Evolutionary conservation across 768 basidiomycete species (phyloP).

Genomic region (Harrya chromipes): DNA sequence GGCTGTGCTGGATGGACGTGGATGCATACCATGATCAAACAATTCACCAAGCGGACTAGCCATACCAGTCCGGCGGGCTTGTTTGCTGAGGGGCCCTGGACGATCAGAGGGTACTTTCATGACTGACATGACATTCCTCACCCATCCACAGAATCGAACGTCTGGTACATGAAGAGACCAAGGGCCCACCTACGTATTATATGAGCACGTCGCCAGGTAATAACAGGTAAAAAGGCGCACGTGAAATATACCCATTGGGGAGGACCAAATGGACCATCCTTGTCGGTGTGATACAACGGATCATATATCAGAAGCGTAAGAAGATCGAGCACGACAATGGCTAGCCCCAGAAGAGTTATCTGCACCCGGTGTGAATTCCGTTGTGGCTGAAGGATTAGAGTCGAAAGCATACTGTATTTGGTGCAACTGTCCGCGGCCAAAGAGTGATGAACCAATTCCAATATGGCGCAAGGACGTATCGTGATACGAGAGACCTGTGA

Average conservation of each 20-base stretch:
- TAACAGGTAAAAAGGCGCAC: slow-evolving; percentile 40
- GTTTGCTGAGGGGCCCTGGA: slow-evolving; percentile 56
- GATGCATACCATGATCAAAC: slow-evolving; percentile 87
- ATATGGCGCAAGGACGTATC: slow-evolving; percentile 76
- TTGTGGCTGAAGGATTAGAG: background rate
- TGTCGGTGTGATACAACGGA: slow-evolving; percentile 67
- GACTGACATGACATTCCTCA: slow-evolving; percentile 28
- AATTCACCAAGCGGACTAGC: slow-evolving; percentile 96
- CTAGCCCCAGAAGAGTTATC: slow-evolving; percentile 88
- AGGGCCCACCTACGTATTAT: slow-evolving; percentile 64
- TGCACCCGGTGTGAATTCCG: slow-evolving; percentile 28
- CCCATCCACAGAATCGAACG: slow-evolving; percentile 87
- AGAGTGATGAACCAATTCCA: slow-evolving; percentile 92
- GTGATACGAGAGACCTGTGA: slow-evolving; percentile 68
- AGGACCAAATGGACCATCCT: slow-evolving; percentile 56
- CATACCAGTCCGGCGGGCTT: slow-evolving; percentile 94
- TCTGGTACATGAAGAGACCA: slow-evolving; percentile 91
- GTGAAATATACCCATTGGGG: slow-evolving; percentile 92
- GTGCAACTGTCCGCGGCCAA: slow-evolving; percentile 82
- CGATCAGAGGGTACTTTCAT: slow-evolving; percentile 3
- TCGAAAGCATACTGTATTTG: slow-evolving; percentile 69
- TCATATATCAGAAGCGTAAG: slow-evolving; percentile 81
- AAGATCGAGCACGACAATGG: slow-evolving; percentile 82
- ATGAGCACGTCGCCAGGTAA: background rate
- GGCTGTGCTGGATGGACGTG: background rate